Base-by-base conservation (phyloP, 1,139 yeast genomes). In the Candida pseudoviswanathii region DNA sequence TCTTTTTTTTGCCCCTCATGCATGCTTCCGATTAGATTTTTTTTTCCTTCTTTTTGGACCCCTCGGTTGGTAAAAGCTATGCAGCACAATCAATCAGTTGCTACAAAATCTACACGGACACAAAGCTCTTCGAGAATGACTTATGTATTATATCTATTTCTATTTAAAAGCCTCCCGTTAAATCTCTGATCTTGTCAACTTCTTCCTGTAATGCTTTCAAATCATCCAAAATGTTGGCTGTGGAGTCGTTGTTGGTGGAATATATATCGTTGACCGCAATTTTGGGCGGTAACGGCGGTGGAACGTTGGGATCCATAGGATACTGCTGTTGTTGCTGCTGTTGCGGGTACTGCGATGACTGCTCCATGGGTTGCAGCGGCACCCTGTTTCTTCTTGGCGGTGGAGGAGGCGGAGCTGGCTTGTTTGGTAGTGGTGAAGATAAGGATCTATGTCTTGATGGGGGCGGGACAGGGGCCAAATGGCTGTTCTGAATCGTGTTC, bases 121-220 rank as follows among this genome's bases (percentile, higher is more conserved):
- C 16, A 16, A 16, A 16, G 16, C 2, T 16, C 16, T 37, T 25
- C 31, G 21, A 37, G 16, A 25, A 37, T 37, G 41, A 25, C 41
- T 37, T 25, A 4, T 37, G 30, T 37, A 37, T 37, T 27, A 10
- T 30, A 31, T 37, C 31, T 30, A 37, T 41, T 41, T 47, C 47
- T 40, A 42, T 45, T 52, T 63, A 75, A 55, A 75, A 76, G 4
- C 80, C 81, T n/a, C 80, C 80, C 5, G 80, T 75, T 77, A 77
- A 70, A 51, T 66, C 69, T 56, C 79, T 62, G 38, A 78, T 77
- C 51, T 75, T 73, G 58, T 85, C 86, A 21, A 85, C 87, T 60
- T 85, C 89, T 39, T 77, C 84, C 57, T 84, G 87, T 46, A 85
- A 67, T 21, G 84, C 84, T 59, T 80, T 80, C 52, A 84, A 70